Base-by-base conservation (phyloP, 306 rosid species). In the Castanea crenata region DNA sequence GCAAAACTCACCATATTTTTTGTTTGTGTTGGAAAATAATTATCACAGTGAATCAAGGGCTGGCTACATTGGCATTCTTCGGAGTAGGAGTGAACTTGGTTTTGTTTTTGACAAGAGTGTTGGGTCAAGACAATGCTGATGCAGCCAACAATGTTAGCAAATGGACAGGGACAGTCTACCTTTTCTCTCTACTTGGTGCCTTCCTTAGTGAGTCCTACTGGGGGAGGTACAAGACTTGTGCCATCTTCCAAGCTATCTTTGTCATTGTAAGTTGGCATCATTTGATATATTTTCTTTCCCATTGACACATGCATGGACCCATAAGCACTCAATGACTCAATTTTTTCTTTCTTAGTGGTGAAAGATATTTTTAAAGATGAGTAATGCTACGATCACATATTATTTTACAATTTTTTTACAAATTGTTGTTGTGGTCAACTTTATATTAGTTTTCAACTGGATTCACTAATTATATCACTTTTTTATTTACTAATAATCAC, bases 1-100 rank as follows among this genome's bases (percentile, higher is more conserved):
- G 54, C 1, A 49, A 58, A 2, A 27, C 23, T 59, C 16, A 3
- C 2, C 18, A 54, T 29, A 16, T 73, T 19, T 75, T n/a, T n/a
- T 3, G 4, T 32, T 59, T 25, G 3, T 13, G 14, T 34, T 14
- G 16, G 31, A 18, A 54, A 10, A 15, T 5, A 44, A 69, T 15
- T 6, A 14, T 49, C 18, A 41, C 77, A 92, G 98, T 91, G 86
- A 93, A 93, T 14, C 98, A 93, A 87, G 97, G 96, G n/a, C 44
- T 93, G 15, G 98, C 97, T 1, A 93, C 97, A 0, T 61, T 93
- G 80, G 97, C 98, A 21, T 93, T 93, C 82, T 93, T 93, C 25
- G 98, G 98, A 0, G 94, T 93, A 0, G 94, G 92, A 51, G 98
- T 91, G 85, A 93, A 93, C 58, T 73, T 93, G 83, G 98, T 93